phyloP scores from a whole-genome alignment of 176 grass and related monocot species.

The Carex littledalei region DNA sequence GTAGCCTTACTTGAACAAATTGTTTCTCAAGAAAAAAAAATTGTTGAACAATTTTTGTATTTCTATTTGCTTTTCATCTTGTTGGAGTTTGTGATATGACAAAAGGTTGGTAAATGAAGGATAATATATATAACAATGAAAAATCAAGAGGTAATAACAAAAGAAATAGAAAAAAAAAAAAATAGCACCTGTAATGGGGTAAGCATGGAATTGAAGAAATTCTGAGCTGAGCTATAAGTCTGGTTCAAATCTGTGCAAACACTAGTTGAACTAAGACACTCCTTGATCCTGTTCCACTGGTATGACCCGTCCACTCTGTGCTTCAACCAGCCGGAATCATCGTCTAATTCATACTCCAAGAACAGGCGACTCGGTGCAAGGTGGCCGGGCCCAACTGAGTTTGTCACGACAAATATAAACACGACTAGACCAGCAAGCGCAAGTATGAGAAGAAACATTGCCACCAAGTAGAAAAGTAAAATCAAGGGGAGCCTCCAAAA shows the following conservation, averaged over 20 bases:
- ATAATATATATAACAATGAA: not conserved
- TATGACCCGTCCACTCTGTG: conserved; percentile 30
- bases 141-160: not conserved
- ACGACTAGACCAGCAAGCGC: conserved; percentile 41
- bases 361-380: conserved; percentile 43
- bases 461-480: conserved; percentile 59
- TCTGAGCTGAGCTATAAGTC: conserved; percentile 49
- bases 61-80: not conserved
- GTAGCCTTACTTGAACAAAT: too few species aligned
- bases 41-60: not conserved
- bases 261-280: conserved; percentile 50
- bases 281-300: conserved; percentile 60
- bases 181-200: conserved; percentile 30
- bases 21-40: not conserved
- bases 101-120: not conserved
- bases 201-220: conserved; percentile 46
- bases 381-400: conserved; percentile 15
- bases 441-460: conserved; percentile 50
- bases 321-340: conserved; percentile 61
- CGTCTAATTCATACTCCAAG: conserved; percentile 70
- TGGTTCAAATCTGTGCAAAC: conserved; percentile 63
- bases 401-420: conserved; percentile 55
- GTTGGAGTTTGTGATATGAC: not conserved
- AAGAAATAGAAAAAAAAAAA: not conserved
- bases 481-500: conserved; percentile 72